Conservation (phyloP, 805 yeast genomes). For the Aciculoconidium aculeatum region DNA sequence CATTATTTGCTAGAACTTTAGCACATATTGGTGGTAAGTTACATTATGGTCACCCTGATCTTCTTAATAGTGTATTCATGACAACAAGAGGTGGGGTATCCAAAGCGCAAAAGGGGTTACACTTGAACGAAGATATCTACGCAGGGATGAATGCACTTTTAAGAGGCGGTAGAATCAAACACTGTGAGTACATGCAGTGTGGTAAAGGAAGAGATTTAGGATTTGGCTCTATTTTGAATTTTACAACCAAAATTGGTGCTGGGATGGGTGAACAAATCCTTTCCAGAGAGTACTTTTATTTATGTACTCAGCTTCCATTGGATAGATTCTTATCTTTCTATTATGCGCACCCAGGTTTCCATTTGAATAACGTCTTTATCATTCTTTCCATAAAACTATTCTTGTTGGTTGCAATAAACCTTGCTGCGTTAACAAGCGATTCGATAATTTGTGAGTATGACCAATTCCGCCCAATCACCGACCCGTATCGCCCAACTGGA, state of each 20-base stretch:
- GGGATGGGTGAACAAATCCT: conserved; percentile 89
- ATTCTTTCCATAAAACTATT: conserved; percentile 52
- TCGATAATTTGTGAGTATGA: conserved; percentile 58
- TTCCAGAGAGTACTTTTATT: conserved; percentile 74
- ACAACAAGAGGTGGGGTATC: conserved; percentile 84
- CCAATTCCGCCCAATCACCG: conserved; percentile 53
- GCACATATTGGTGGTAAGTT: conserved; percentile 79
- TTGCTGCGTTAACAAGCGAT: conserved; percentile 58
- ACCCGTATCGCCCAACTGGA: conserved; percentile 58
- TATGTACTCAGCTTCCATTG: conserved; percentile 70
- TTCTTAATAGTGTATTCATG: conserved; percentile 70
- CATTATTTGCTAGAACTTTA: conserved; percentile 74
- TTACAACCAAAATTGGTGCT: conserved; percentile 81
- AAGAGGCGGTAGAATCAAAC: conserved; percentile 80
- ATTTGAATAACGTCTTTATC: conserved; percentile 70
- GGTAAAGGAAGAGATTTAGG: conserved; percentile 87
- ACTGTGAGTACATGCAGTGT: conserved; percentile 78
- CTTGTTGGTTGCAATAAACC: conserved; percentile 54
- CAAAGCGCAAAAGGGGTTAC: conserved; percentile 78
- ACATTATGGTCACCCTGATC: conserved; percentile 86
- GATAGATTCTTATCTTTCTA: conserved; percentile 76
- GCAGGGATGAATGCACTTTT: conserved; percentile 79
- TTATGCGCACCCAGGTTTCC: conserved; percentile 86
- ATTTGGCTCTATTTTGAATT: conserved; percentile 74
- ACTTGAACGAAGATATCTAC: conserved; percentile 78